Conservation (phyloP, 345 rosid genomes). For the Eucalyptus fibrosa region DNA sequence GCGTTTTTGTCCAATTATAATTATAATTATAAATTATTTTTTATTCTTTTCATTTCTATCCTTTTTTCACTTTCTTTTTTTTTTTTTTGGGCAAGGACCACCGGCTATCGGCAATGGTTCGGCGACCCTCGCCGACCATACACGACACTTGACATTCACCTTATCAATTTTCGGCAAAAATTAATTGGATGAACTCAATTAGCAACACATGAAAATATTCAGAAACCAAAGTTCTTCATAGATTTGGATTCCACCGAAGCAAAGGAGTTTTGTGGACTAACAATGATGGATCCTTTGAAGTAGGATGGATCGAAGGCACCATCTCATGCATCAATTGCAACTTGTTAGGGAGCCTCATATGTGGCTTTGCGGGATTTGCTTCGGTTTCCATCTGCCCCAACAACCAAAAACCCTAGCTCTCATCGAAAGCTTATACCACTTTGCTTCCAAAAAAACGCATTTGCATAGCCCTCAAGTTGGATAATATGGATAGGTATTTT, state of each 20-base stretch:
- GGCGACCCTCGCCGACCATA: accelerated
- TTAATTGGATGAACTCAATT: too few species aligned
- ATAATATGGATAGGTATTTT: background rate
- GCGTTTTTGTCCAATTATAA: too few species aligned
- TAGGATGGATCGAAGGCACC: background rate
- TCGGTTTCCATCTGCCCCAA: accelerated
- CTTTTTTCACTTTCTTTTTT: too few species aligned
- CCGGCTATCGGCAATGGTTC: accelerated
- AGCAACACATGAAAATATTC: background rate
- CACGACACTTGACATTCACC: accelerated
- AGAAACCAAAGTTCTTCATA: accelerated
- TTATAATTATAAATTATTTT: too few species aligned
- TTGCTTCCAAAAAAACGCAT: background rate
- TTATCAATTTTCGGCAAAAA: accelerated
- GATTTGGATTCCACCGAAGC: accelerated
- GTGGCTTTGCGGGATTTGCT: background rate
- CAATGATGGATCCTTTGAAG: background rate
- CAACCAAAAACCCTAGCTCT: background rate
- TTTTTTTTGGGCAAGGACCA: too few species aligned
- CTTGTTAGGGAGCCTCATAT: background rate
- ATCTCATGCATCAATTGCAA: background rate
- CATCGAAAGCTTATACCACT: background rate
- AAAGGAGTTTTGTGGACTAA: background rate
- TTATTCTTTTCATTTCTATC: too few species aligned
- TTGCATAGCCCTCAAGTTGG: background rate